These are phyloP conservation scores for Ophiostoma quercus DNA, from an alignment of 2,329 filamentous ascomycete species.

Conservation along the genomic window DNA sequence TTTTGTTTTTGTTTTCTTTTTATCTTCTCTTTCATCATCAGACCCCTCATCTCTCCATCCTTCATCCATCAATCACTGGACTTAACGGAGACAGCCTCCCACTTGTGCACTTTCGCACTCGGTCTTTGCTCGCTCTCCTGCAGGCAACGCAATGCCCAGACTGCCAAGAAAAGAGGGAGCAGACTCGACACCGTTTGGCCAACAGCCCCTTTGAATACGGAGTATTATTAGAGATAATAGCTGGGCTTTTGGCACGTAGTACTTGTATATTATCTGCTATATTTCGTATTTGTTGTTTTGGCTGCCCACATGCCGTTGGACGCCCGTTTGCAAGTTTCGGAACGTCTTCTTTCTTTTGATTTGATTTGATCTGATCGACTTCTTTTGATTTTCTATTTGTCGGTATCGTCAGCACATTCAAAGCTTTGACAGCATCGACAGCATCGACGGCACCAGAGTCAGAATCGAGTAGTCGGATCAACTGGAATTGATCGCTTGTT, in stretches of 20 bases:
- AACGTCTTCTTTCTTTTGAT: not conserved
- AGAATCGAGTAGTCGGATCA: not conserved
- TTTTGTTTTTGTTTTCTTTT: not conserved
- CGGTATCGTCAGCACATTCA: no score
- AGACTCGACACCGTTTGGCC: not conserved
- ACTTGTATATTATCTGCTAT: not conserved
- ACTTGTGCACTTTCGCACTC: not conserved
- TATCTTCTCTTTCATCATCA: not conserved
- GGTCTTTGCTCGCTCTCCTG: not conserved
- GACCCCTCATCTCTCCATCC: not conserved
- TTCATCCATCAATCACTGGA: conserved; percentile 1
- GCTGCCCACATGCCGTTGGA: not conserved
- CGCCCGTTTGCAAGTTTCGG: not conserved
- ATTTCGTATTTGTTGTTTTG: not conserved
- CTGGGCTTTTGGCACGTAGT: not conserved
- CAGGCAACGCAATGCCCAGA: conserved; percentile 7
- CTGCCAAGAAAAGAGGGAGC: conserved; percentile 11
- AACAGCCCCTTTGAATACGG: conserved; percentile 8
- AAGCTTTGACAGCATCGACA: not conserved
- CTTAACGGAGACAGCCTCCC: not conserved
- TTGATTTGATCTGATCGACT: not conserved
- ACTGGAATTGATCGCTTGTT: not conserved
- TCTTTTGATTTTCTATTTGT: not conserved
- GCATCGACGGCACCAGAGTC: not conserved
- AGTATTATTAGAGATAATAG: not conserved